A percentile compares a stretch with the other conserved stretches of the same genome.
phyloP scores from a whole-genome alignment of 768 basidiomycete genomes.

The Lactifluus piperatus region DNA sequence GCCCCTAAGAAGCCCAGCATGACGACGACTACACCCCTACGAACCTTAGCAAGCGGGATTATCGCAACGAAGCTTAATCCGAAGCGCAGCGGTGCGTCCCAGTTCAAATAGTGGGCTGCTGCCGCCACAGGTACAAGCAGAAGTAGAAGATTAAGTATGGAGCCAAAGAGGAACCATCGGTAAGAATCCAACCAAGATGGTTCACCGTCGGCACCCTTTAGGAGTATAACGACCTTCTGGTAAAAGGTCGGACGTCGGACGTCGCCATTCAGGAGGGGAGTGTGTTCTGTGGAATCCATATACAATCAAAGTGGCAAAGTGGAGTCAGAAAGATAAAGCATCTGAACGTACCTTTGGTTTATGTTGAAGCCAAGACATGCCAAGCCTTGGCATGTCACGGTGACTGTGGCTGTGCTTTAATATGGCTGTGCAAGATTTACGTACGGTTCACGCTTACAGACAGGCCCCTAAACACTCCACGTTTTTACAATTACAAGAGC shows the following conservation, averaged over 20 bases:
- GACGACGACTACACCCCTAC: background rate
- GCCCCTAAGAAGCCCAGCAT: background rate
- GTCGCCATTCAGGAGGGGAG: slow-evolving; percentile 21
- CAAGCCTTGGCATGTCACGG: slow-evolving; percentile 7
- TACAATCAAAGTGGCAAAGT: too few relatives aligned
- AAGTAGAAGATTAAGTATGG: slow-evolving; percentile 70
- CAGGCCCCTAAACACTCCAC: too few relatives aligned
- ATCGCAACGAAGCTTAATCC: slow-evolving; percentile 74
- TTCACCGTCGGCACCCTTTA: slow-evolving; percentile 56
- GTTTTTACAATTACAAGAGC: too few relatives aligned
- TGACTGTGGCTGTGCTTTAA: background rate
- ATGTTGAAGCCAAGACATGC: background rate
- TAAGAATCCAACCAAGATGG: slow-evolving; percentile 53
- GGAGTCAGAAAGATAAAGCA: background rate
- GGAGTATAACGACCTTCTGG: slow-evolving; percentile 31
- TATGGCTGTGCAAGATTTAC: too few relatives aligned
- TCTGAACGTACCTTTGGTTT: background rate
- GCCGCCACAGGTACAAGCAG: slow-evolving; percentile 71
- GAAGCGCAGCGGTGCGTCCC: slow-evolving; percentile 74
- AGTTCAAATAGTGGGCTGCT: slow-evolving; percentile 52
- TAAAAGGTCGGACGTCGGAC: slow-evolving; percentile 34
- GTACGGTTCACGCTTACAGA: too few relatives aligned
- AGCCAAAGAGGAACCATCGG: slow-evolving; percentile 50
- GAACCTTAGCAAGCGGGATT: slow-evolving; percentile 78
- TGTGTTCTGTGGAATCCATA: slow-evolving; percentile 15